Evolutionary conservation across 2,329 filamentous ascomycete species (phyloP), one percentile per base, ranked within the genome.

Genomic region (Stagonosporopsis cucurbitacearum): DNA sequence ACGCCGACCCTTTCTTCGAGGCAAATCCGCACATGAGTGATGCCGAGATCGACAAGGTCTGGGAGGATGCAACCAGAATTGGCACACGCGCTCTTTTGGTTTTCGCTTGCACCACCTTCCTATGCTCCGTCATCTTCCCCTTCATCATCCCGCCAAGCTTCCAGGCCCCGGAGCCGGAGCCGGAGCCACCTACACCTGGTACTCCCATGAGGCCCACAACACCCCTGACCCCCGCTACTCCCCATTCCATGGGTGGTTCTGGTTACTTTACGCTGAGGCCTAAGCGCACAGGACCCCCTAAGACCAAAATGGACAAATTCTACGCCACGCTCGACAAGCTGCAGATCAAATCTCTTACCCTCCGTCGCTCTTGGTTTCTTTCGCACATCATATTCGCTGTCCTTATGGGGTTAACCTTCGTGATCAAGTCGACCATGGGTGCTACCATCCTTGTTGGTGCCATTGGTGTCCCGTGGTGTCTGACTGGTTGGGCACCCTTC

Each of bases 401-500:
- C 5, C 88, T 90, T 71, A 96, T 95, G 86, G 90, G 90, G 71
- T 86, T 87, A 69, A 96, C 94, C 0, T 86, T 96, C 53, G 82
- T 96, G 57, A 90, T 96, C 35, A 83, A 81, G 36, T 86, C 85
- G 2, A 87, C 92, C 7, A 80, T 84, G 53, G 85, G 83, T 9
- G 94, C 91, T 1, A 96, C 90, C 0, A 81, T 86, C 1, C 83
- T 96, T 30, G 88, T 96, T 52, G 91, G 88, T 1, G 79, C 95
- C 22, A 87, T 96, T 43, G 94, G 94, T 30, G 87, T 98, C 55
- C 92, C 91, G 1, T 98, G 94, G 94, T 92, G 93, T 20, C 80
- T 97, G 68, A 92, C 92, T 2, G 85, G 96, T 23, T 98, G 94
- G 94, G 94, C 93, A 0, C 94, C 94, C 0, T 98, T 94, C 79